These are phyloP conservation scores for Mortierella sp. DNA, from an alignment of 371 early-diverging fungal genomes.

Conservation along the genomic window DNA sequence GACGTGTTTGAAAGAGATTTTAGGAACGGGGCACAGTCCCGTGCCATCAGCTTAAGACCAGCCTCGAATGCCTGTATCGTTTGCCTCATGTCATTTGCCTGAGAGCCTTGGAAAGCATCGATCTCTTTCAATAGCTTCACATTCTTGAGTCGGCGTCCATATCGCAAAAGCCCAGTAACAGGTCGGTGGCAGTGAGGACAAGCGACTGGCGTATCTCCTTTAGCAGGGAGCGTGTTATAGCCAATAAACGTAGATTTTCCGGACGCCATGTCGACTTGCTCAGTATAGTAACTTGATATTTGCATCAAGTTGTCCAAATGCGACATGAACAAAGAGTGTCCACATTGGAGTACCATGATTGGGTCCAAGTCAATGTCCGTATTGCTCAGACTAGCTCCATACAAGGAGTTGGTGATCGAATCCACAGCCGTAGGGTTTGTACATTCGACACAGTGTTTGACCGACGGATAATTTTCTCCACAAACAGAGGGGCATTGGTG, in stretches of 20 bases:
- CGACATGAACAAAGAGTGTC: conserved; percentile 59
- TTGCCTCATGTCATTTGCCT: background rate
- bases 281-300: conserved; percentile 53
- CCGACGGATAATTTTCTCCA: conserved; percentile 64
- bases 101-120: conserved; percentile 15
- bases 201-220: conserved; percentile 12
- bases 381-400: background rate
- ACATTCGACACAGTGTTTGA: conserved; percentile 58
- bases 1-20: no score
- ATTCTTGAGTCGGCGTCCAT: conserved; percentile 47
- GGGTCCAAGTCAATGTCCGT: conserved; percentile 58
- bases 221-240: conserved; percentile 22
- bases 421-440: conserved; percentile 6
- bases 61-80: background rate
- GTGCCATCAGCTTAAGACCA: background rate
- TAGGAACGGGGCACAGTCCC: no score
- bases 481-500: conserved; percentile 67
- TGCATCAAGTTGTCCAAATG: conserved; percentile 61
- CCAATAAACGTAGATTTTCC: conserved; percentile 11
- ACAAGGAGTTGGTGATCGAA: no score
- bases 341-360: conserved; percentile 60
- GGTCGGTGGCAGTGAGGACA: conserved; percentile 45
- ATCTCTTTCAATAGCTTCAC: conserved; percentile 16
- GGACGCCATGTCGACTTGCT: background rate
- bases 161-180: conserved; percentile 28